Evolutionary conservation across 2,329 filamentous ascomycete species (phyloP), one percentile per base, ranked within the genome.

Genomic region (Scolecobasidium constrictum): DNA sequence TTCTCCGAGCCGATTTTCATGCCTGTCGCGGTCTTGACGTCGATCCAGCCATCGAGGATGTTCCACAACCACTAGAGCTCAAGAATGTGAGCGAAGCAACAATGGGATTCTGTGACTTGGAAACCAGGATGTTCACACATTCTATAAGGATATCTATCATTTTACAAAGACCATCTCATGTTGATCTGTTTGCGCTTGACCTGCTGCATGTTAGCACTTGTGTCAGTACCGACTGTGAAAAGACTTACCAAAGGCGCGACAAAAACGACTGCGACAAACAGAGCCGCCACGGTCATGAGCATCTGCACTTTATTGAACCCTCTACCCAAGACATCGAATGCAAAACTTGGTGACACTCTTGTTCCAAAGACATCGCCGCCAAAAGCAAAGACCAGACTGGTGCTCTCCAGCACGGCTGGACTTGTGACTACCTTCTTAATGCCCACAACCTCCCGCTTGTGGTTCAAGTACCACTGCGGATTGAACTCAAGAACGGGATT

Each of bases 231-330:
- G 26, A 31, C 9, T 16, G 4, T 3, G 13, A 37, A 4, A n/a
- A 17, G 7, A 7, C 2, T 17, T 36, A 42, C 40, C 34, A 31
- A 35, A 17, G 40, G 40, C n/a, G 40, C 69, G 71, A 94, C 92
- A 76, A 96, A 78, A 20, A 92, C 92, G 42, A 81, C 81, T 55
- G 96, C 68, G 44, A 85, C 75, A 49, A 80, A 61, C 51, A 96
- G 69, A 15, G 86, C 90, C 33, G 83, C 69, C 28, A 98, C 87
- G 1, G 92, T 98, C 13, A 75, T 71, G 28, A 95, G 61, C 56
- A 98, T 75, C 52, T 87, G 83, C 44, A 87, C 58, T 69, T 94
- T 95, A 59, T 90, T 92, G 62, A 98, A 98, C 2, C 86, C 85
- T 63, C 87, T 92, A 48, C 87, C 92, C 13, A 98, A 67, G 34